These are phyloP conservation scores for Chrysoporthe cubensis DNA, from an alignment of 2,329 filamentous ascomycete genomes.

Conservation along the genomic window DNA sequence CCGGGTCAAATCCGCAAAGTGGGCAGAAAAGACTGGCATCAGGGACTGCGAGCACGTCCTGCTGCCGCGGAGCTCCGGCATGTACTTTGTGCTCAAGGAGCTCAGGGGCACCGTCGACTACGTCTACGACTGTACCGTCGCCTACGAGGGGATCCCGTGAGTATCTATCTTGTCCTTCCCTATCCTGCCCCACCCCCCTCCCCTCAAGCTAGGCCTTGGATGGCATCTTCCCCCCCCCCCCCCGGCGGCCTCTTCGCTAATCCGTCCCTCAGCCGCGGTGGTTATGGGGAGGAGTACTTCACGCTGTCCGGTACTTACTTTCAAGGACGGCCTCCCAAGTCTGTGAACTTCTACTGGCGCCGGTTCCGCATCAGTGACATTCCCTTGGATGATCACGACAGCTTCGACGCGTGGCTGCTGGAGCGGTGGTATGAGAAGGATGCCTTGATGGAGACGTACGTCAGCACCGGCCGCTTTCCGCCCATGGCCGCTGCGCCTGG, in stretches of 20 bases:
- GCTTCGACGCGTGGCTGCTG: conserved; percentile 84
- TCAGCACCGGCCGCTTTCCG: conserved; percentile 79
- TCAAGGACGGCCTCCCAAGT: conserved; percentile 86
- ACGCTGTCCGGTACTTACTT: conserved; percentile 86
- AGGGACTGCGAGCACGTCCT: conserved; percentile 75
- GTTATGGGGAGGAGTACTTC: conserved; percentile 90
- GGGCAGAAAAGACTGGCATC: conserved; percentile 76
- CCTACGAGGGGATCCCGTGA: conserved; percentile 91
- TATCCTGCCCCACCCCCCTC: background rate
- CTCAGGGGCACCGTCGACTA: conserved; percentile 76
- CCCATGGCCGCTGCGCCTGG: conserved; percentile 56
- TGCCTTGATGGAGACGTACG: conserved; percentile 80
- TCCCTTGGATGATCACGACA: conserved; percentile 72
- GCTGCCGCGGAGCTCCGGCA: conserved; percentile 78
- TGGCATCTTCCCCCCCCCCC: conserved; percentile 3
- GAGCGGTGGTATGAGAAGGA: conserved; percentile 94
- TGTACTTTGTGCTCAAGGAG: conserved; percentile 78
- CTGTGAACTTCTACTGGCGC: conserved; percentile 96
- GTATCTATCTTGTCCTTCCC: conserved; percentile 42
- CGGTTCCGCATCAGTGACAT: conserved; percentile 81
- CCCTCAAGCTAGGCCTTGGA: background rate
- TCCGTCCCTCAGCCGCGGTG: conserved; percentile 61
- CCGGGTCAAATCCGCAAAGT: conserved; percentile 69
- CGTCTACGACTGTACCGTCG: conserved; percentile 91
- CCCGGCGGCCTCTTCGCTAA: background rate